Evolutionary conservation across 2,329 filamentous ascomycete species (phyloP), one percentile per base, ranked within the genome.

Genomic region (Mariannaea elegans): DNA sequence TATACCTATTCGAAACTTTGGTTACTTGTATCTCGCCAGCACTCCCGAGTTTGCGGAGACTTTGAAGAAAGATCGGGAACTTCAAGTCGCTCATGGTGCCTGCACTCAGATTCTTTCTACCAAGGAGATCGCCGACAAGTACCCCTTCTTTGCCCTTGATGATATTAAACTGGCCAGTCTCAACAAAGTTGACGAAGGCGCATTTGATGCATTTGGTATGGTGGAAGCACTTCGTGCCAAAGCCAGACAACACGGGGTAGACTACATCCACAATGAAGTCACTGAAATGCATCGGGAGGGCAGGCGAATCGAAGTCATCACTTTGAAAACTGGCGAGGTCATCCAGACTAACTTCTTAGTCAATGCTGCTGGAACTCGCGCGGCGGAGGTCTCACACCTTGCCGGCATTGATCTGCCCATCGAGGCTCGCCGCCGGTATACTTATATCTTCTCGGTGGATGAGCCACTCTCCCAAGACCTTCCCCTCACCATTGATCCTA

Each of bases 251-350:
- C 18, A 45, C 9, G 48, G 52, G 0, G 57, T 44, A 2, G 57
- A 63, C 21, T 57, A 61, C 19, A 58, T 63, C 23, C 4, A 61
- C 5, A 63, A 63, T 19, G 57, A 61, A 13, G 61, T 61, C 4
- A 41, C 36, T 13, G 24, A 29, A n/a, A 47, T 63, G 10, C 18
- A 39, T 18, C 34, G 47, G 0, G 7, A 50, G 2, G 38, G 6
- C 1, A 50, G 41, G 10, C 19, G 23, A 44, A 7, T 61, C 19
- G 12, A 24, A 2, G 52, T 48, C 3, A 24, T 61, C 32, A 54
- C 52, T 12, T 24, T 57, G 23, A 47, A 57, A n/a, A 63, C 58
- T 2, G 61, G 57, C 14, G 47, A 63, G 23, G 32, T 23, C 4
- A 34, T 63, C 12, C 27, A 4, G 1, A 42, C 49, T 3, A 24